Percentiles rank a stretch among this genome's conserved stretches.
Conservation (phyloP, 78 protist genomes). For the Dictyostelium firmibasis region DNA sequence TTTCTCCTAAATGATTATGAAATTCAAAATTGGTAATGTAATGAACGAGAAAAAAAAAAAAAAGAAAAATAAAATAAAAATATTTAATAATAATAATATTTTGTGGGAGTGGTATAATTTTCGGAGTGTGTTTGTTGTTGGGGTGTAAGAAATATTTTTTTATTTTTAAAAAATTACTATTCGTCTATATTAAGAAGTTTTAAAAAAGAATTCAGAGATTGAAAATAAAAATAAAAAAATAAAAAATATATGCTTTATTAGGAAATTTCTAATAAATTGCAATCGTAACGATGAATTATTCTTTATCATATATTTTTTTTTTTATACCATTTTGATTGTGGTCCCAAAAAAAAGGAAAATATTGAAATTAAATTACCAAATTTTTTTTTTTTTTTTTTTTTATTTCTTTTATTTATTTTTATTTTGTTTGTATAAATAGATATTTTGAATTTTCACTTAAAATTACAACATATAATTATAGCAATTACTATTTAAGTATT, state of each 20-base stretch:
- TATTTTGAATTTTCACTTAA: background rate
- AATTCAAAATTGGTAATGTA: background rate
- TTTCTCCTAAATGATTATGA: background rate
- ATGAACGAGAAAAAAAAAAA: background rate
- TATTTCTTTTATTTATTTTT: background rate
- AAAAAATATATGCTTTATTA: background rate
- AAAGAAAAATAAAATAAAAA: background rate
- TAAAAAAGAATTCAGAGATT: background rate
- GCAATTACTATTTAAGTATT: background rate
- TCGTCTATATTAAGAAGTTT: background rate
- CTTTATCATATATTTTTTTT: background rate
- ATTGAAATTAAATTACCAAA: too few relatives aligned
- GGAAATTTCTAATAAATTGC: background rate
- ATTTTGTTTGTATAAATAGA: background rate
- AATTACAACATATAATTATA: background rate
- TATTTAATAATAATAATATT: too few relatives aligned
- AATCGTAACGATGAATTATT: background rate
- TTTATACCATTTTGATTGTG: background rate
- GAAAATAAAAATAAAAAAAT: too few relatives aligned
- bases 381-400: background rate
- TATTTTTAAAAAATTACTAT: background rate
- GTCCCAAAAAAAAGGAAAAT: background rate
- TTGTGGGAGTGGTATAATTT: background rate
- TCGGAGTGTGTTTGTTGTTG: background rate
- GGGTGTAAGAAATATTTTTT: too few relatives aligned